Base-by-base conservation (phyloP, 2,329 filamentous ascomycete genomes). In the Fusarium torreyae region DNA sequence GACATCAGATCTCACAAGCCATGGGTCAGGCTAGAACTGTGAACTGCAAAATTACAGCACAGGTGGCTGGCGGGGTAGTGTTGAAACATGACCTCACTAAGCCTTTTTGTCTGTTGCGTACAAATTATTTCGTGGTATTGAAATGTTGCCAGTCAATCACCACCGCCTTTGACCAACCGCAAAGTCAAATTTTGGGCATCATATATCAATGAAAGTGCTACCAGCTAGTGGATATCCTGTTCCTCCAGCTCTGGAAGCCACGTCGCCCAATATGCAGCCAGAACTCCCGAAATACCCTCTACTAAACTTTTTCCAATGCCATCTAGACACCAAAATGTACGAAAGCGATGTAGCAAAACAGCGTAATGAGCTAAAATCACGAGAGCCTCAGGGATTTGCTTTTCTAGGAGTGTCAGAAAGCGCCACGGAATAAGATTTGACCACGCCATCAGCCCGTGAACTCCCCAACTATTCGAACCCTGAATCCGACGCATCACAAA, bases 331-430 rank as follows among this genome's bases (percentile, higher is more conserved):
- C 61, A 65, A 42, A 63, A 57, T 0, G n/a, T 33, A 9, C 57
- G 38, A 38, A 56, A 57, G 3, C 34, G 57, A 28, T 63, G 44
- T 17, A 65, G 10, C 1, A 65, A 20, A 15, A 57, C 40, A 1
- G 57, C 51, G 10, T 63, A 63, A 8, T 63, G 50, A 0, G 67
- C 53, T 13, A 69, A 24, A n/a, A 69, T 59, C 1, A 69, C 65
- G 1, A 69, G 39, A 6, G 65, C 61, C 15, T 69, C 67, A 0
- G 65, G 67, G 1, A 42, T 59, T 4, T 53, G 49, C 14, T 68
- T 59, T 3, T 63, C 50, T 7, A 69, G n/a, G 1, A 55, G 39
- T 2, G 44, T 51, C 2, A 69, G 15, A 22, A 53, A 68, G 6
- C n/a, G 60, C 33, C 18, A 45, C 7, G 33, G 55, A 7, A 48